phyloP scores from a whole-genome alignment of 73 alveolate species.

The Tetrahymena malaccensis region DNA sequence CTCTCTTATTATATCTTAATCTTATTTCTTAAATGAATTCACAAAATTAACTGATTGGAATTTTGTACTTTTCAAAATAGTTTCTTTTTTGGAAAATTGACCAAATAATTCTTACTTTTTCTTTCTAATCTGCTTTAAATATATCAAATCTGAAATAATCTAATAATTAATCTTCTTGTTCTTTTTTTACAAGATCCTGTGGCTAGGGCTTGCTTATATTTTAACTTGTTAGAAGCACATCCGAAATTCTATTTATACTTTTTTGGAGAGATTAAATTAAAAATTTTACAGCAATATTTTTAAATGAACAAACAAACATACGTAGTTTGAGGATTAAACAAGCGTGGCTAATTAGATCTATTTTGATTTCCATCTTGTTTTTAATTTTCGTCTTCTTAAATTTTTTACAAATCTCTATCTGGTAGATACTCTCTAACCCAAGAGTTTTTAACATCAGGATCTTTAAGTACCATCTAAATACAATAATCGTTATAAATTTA shows the following conservation, averaged over 20 bases:
- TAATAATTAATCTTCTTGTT: neutral
- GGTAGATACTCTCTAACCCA: neutral
- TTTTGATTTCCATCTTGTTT: neutral
- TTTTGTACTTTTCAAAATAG: slow-evolving; percentile 5
- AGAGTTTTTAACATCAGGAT: neutral
- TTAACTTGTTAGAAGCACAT: neutral
- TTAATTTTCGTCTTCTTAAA: neutral
- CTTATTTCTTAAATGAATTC: slow-evolving; percentile 27
- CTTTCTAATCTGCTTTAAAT: neutral
- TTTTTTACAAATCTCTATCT: neutral
- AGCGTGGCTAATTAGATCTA: neutral
- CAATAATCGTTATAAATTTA: neutral
- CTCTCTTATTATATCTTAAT: slow-evolving; percentile 24
- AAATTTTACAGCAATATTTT: neutral
- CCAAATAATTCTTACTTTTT: slow-evolving; percentile 13
- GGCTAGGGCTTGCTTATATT: neutral
- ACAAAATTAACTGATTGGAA: neutral
- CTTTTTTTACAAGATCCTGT: neutral
- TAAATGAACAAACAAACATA: neutral
- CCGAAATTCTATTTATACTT: neutral
- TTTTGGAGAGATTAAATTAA: neutral
- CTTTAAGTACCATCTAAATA: neutral
- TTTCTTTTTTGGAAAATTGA: neutral
- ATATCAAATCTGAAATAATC: slow-evolving; percentile 14
- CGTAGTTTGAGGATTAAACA: neutral